Percentiles rank a stretch among this genome's conserved stretches.
Evolutionary conservation across 2,329 filamentous ascomycete genomes (phyloP).

Genomic region (Colletotrichum tropicale): DNA sequence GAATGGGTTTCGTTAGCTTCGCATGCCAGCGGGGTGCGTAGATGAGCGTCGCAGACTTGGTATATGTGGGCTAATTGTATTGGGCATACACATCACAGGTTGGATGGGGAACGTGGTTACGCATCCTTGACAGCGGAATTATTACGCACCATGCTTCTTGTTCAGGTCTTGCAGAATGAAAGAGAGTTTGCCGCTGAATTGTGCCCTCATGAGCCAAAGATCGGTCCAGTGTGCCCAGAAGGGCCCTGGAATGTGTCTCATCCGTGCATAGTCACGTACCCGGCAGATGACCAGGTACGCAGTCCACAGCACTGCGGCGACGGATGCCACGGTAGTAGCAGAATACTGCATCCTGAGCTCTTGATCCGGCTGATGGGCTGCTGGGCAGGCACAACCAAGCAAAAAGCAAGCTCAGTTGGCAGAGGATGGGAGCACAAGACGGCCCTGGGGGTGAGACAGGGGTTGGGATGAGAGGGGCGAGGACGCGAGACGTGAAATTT

Average conservation of each 20-base stretch:
- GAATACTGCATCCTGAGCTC: neutral
- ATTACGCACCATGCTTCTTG: slow-evolving; percentile 25
- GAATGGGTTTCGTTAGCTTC: neutral
- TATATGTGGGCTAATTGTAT: neutral
- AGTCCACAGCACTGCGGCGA: neutral
- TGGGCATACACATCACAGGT: neutral
- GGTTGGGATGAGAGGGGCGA: neutral
- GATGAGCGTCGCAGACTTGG: neutral
- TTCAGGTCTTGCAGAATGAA: slow-evolving; percentile 26
- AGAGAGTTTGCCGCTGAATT: slow-evolving; percentile 25
- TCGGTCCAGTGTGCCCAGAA: slow-evolving; percentile 29
- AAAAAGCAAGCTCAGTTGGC: neutral
- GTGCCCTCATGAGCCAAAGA: slow-evolving; percentile 30
- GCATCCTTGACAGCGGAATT: neutral
- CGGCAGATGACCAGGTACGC: neutral
- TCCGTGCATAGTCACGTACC: slow-evolving; percentile 16
- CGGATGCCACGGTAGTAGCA: neutral
- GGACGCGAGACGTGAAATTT: neutral
- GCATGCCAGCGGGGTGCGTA: neutral
- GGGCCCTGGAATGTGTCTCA: slow-evolving; percentile 33
- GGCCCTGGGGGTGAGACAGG: neutral
- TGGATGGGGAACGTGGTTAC: neutral
- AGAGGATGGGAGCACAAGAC: neutral
- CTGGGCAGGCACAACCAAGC: neutral
- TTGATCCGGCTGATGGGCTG: neutral